These are phyloP conservation scores for Thraustochytrium sp. DNA, from an alignment of 352 stramenopile species.

Conservation along the genomic window DNA sequence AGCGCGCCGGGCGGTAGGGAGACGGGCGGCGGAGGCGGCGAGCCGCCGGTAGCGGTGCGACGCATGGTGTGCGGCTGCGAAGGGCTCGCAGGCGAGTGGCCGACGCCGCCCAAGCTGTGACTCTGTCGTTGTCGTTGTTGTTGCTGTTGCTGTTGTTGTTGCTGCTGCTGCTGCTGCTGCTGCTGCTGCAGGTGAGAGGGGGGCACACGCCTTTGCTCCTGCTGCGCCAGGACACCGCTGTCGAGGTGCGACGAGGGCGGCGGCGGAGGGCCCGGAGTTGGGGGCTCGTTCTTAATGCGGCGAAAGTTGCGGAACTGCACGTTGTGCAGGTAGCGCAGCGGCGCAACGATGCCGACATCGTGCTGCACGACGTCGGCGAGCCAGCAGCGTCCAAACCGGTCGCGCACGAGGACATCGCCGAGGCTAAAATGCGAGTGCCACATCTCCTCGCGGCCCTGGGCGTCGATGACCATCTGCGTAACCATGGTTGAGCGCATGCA, in stretches of 20 bases:
- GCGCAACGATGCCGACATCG: not conserved
- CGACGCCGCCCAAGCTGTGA: no score
- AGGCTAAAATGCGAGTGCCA: slow-evolving; percentile 3
- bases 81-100: no score
- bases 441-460: slow-evolving; percentile 4
- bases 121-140: not conserved
- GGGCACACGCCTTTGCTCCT: not conserved
- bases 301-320: not conserved
- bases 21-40: no score
- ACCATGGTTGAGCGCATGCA: slow-evolving; percentile 18
- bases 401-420: not conserved
- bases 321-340: not conserved
- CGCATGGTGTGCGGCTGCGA: no score
- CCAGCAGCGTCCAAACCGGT: not conserved
- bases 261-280: not conserved
- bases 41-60: no score
- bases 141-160: not conserved
- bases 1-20: no score
- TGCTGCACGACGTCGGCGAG: slow-evolving; percentile 2
- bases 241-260: no score
- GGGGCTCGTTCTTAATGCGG: not conserved
- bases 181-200: not conserved
- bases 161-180: not conserved
- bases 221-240: no score
- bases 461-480: slow-evolving; percentile 6